Percentiles rank a stretch among this genome's conserved stretches.
These are phyloP conservation scores for Middelhovenomyces tepae DNA, from an alignment of 805 yeast species.

Conservation along the genomic window DNA sequence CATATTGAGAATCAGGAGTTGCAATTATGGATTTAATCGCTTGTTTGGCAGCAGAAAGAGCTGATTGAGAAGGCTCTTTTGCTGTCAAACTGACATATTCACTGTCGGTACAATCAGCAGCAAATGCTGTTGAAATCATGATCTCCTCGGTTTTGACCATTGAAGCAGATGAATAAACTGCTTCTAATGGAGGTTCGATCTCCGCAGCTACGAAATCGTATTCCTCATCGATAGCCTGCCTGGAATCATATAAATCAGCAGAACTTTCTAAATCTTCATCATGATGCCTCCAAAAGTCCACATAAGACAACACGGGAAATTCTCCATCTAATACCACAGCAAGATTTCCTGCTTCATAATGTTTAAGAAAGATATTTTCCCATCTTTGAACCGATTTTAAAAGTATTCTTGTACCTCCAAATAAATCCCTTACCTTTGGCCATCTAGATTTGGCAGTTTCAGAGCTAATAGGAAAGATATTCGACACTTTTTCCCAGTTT, in stretches of 20 bases:
- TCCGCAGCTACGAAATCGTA: conserved; percentile 33
- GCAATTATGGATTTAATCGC: conserved; percentile 44
- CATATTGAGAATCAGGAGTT: conserved; percentile 41
- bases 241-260: conserved; percentile 12
- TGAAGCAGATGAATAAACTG: conserved; percentile 47
- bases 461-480: conserved; percentile 36
- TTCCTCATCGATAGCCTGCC: conserved; percentile 39
- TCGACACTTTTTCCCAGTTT: conserved; percentile 55
- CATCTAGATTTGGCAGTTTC: conserved; percentile 53
- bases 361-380: conserved; percentile 54
- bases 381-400: conserved; percentile 48
- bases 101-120: conserved; percentile 24
- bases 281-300: conserved; percentile 57
- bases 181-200: conserved; percentile 24
- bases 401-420: conserved; percentile 52
- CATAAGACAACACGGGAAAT: conserved; percentile 42
- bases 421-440: conserved; percentile 55
- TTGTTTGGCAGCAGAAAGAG: conserved; percentile 12
- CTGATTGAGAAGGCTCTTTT: not conserved
- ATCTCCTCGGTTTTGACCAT: conserved; percentile 63
- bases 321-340: conserved; percentile 32
- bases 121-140: conserved; percentile 37
- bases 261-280: conserved; percentile 29
- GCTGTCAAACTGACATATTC: conserved; percentile 3
- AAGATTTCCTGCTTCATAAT: conserved; percentile 44